Base-by-base conservation (phyloP, 1,139 yeast genomes). In the Nadsonia commutata region DNA sequence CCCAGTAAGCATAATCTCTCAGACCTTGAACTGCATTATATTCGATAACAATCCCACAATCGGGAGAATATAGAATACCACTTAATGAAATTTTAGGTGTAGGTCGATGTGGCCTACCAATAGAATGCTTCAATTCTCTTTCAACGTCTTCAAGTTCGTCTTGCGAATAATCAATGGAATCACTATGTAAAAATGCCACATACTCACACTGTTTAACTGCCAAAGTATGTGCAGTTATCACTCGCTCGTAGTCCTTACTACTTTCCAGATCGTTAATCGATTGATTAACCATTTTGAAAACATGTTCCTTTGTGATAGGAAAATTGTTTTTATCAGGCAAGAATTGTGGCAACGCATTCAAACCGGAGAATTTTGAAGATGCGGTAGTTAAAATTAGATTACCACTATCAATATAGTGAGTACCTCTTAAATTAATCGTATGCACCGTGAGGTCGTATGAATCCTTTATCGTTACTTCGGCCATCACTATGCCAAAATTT, bases 11-110 rank as follows among this genome's bases (percentile, higher is more conserved):
- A 52, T 76, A 84, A 44, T 65, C 60, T 48, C 76, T 72, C 18
- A 71, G 64, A 0, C 95, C 95, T n/a, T 50, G 52, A n/a, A 74
- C 64, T 3, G 57, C 54, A 20, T 64, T 64, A 13, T 73, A 52
- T 2, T 65, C 58, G 9, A 83, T 50, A 0, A 71, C 59, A 2
- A 80, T 57, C 0, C 88, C 94, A 64, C 97, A 88, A 56, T 88
- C 95, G 0, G 96, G 96, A 0, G 95, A 84, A 55, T 82, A 86
- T 18, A 84, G 49, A 20, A 83, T 50, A 4, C 80, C 83, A 6
- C 70, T 59, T 11, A 85, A 55, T 31, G 63, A 64, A 17, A 88
- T 53, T 2, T 61, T 56, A 0, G 95, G 96, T 1, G 79, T 57
- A 0, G 56, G 48, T 5, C 73, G 69, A 16, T 79, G 70, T 1